Evolutionary conservation across 768 basidiomycete genomes (phyloP), one percentile per base, ranked within the genome.

Genomic region (Omphalotus guepiniiformis): DNA sequence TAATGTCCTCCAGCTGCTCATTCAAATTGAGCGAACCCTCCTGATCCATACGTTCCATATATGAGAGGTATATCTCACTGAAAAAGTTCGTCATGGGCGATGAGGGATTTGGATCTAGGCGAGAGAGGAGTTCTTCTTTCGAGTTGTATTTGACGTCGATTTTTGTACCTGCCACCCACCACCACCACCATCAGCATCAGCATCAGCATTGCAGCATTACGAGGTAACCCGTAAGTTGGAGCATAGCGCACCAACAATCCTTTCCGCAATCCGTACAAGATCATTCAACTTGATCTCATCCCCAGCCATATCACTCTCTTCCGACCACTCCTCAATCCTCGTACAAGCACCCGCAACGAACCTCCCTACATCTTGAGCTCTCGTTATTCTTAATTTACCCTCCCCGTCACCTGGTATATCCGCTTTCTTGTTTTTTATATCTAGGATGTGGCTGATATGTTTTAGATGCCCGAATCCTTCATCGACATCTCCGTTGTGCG

Each of bases 1-100:
- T 40, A 11, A 47, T 28, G 28, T 39, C 38, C 8, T 30, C 38
- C 27, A 39, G 13, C 15, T 32, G n/a, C n/a, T n/a, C n/a, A 38
- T 47, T 47, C 21, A 47, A 19, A 37, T 46, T 46, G 15, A 39
- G 18, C n/a, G 46, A 36, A 15, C 46, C 19, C 13, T 39, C n/a
- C 1, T 39, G 4, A 37, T 46, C 46, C 8, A 29, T 27, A n/a
- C 46, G 37, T 9, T 47, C 28, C 16, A 47, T 21, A 6, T 27
- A 27, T 6, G 27, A 28, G 12, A 47, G 37, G 7, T 26, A 30
- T 23, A 39, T 26, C 22, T 47, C 27, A 25, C 3, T 18, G 12
- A 27, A 39, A 22, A 39, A 39, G 19, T 47, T 39, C 19, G 22
- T 3, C 37, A 47, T 39, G 25, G 32, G 3, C 22, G 18, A 27